Evolutionary conservation across 2,329 filamentous ascomycete genomes (phyloP), one percentile per base, ranked within the genome.

Genomic region (Colletotrichum endophyticum): DNA sequence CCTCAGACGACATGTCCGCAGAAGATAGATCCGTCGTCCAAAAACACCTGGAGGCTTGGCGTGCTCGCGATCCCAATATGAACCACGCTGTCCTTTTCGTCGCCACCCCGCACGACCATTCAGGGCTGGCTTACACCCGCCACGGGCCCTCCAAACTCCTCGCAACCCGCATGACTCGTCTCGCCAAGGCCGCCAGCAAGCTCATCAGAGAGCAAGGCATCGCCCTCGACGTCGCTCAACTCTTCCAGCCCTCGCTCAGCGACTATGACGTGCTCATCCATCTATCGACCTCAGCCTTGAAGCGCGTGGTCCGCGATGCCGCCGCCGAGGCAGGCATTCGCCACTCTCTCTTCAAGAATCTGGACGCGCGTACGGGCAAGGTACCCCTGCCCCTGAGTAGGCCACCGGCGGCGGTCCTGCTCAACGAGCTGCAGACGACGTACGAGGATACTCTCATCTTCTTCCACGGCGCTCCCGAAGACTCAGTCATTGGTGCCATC

Each of bases 191-290:
- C 4, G 95, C 95, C 13, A 91, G 91, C 81, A 91, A 91, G 68
- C 83, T 94, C 13, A 86, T 95, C 69, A 87, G 86, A 61, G 87
- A 89, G 9, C 82, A 91, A 39, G 89, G 89, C 30, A 81, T 90
- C 30, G 84, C 86, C 15, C 84, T 95, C 70, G 87, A 93, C 64
- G 84, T 90, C 2, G 86, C 88, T 36, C 84, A 87, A 2, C 88
- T 99, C 11, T 99, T 99, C 85, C 88, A 90, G n/a, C 89, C 94
- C 5, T 91, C 93, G 0, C 88, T 95, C 8, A 84, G 85, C 12
- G 96, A 98, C 79, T 99, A 96, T 84, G 95, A 99, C 83, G 94
- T 99, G 78, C 86, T 96, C n/a, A 87, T 99, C 71, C 91, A 94
- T 81, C 87, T 99, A 25, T 90, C 91, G 19, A 79, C 89, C 36